Evolutionary conservation across 2,329 filamentous ascomycete genomes (phyloP), one percentile per base, ranked within the genome.

Genomic region (Endothia cerciana): DNA sequence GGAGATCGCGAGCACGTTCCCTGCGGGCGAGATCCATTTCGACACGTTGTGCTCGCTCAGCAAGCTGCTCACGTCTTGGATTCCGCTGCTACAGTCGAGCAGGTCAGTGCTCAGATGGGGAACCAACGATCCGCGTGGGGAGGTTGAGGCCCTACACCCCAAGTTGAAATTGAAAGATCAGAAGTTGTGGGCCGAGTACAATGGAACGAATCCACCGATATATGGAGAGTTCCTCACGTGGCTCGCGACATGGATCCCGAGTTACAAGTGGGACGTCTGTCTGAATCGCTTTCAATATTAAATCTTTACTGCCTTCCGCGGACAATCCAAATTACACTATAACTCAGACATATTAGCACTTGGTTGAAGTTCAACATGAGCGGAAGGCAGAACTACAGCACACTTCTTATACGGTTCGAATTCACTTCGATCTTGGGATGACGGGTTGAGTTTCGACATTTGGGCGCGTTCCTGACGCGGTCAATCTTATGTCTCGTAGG

Each of bases 401-500:
- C 33, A 36, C 10, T 36, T 36, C 33, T 36, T 36, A 36, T 36
- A 36, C 10, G 10, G 33, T 10, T 36, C 33, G 5, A 36, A 10
- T 10, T 36, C 10, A 36, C 33, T 7, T 36, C 33, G 10, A 36
- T 10, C 10, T 7, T 5, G 10, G 33, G 33, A 36, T 7, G 33
- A 36, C 33, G 10, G 33, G 5, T 7, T 36, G 33, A 36, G 10
- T 36, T 36, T 36, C n/a, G 33, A 36, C 33, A 36, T 36, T 36
- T 36, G 33, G 10, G 33, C 6, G 10, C 10, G 33, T 36, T 36
- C 60, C 22, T 30, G 17, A 45, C 17, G 47, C 47, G 51, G 17
- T 49, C 60, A 55, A 33, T 55, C 53, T 55, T 62, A 62, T 62
- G 33, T 53, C 22, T 25, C 51, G 47, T 33, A 19, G 15, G 33